phyloP scores from a whole-genome alignment of 1,284 basidiomycete genomes.

The Marasmius tenuissimus region DNA sequence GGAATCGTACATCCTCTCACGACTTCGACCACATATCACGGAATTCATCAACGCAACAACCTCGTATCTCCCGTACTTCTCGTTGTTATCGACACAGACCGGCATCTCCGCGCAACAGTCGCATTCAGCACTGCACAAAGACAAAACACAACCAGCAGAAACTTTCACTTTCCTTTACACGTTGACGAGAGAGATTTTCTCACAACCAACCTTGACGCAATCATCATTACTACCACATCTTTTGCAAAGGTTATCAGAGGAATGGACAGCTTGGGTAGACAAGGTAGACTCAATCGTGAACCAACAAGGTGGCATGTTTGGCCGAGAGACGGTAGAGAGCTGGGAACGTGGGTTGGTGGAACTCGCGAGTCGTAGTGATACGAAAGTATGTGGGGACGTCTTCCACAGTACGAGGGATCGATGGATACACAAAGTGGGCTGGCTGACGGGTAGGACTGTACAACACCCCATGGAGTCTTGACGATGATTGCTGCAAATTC shows the following conservation, averaged over 20 bases:
- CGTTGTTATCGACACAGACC: slow-evolving; percentile 41
- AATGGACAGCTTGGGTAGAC: slow-evolving; percentile 79
- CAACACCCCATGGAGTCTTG: slow-evolving; percentile 54
- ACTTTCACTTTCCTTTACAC: slow-evolving; percentile 69
- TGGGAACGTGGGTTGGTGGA: slow-evolving; percentile 72
- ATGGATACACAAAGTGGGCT: slow-evolving; percentile 75
- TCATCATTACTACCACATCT: slow-evolving; percentile 55
- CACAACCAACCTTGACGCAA: slow-evolving; percentile 66
- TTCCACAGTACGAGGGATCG: slow-evolving; percentile 64
- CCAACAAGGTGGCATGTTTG: slow-evolving; percentile 75
- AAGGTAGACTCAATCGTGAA: slow-evolving; percentile 69
- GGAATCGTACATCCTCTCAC: slow-evolving; percentile 71
- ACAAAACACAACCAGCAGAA: slow-evolving; percentile 68
- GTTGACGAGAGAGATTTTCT: slow-evolving; percentile 64
- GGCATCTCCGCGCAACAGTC: slow-evolving; percentile 26
- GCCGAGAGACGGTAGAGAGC: slow-evolving; percentile 58
- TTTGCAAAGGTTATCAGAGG: slow-evolving; percentile 59
- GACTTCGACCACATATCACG: slow-evolving; percentile 69
- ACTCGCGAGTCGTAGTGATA: slow-evolving; percentile 52
- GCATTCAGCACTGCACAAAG: slow-evolving; percentile 50
- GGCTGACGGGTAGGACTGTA: slow-evolving; percentile 64
- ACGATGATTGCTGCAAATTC: slow-evolving; percentile 10
- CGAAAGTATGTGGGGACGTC: slow-evolving; percentile 43
- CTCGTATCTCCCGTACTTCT: slow-evolving; percentile 83
- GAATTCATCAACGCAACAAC: slow-evolving; percentile 74